Percentiles rank a stretch among this genome's conserved stretches.
phyloP scores from a whole-genome alignment of 331 rosid species.

The Malus hybrid region DNA sequence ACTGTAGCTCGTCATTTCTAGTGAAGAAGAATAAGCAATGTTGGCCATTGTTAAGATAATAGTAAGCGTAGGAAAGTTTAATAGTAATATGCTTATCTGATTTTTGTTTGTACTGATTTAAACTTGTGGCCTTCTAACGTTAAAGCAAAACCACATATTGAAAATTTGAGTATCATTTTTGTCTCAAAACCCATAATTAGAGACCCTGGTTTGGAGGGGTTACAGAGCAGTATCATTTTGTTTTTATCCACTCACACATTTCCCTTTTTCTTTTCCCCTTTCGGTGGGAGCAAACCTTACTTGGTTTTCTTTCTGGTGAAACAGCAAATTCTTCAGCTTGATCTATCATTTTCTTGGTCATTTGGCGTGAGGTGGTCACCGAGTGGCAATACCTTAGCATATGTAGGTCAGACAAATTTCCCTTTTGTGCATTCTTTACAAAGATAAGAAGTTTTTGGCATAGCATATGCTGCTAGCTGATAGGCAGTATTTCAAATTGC shows the following conservation, averaged over 20 bases:
- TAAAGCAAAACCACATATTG: too few relatives aligned
- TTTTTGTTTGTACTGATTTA: too few relatives aligned
- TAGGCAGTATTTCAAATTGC: slow-evolving; percentile 6
- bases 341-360: slow-evolving; percentile 85
- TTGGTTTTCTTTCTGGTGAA: slow-evolving; percentile 24
- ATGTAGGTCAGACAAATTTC: slow-evolving; percentile 60
- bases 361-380: slow-evolving; percentile 98
- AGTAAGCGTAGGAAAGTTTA: too few relatives aligned
- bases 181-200: neutral
- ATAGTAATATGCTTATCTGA: too few relatives aligned
- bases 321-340: slow-evolving; percentile 78
- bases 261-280: neutral
- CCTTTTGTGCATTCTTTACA: slow-evolving; percentile 2
- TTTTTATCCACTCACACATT: too few relatives aligned
- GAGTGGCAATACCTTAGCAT: slow-evolving; percentile 85
- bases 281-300: neutral
- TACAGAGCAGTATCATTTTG: neutral
- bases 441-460: neutral
- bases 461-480: slow-evolving; percentile 2
- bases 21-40: too few relatives aligned
- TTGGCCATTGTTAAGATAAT: too few relatives aligned
- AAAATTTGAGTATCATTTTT: too few relatives aligned
- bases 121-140: too few relatives aligned
- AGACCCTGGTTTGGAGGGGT: neutral
- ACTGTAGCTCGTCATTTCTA: too few relatives aligned